Conservation (phyloP, 1,284 basidiomycete species). For the Schizophyllum commune region DNA sequence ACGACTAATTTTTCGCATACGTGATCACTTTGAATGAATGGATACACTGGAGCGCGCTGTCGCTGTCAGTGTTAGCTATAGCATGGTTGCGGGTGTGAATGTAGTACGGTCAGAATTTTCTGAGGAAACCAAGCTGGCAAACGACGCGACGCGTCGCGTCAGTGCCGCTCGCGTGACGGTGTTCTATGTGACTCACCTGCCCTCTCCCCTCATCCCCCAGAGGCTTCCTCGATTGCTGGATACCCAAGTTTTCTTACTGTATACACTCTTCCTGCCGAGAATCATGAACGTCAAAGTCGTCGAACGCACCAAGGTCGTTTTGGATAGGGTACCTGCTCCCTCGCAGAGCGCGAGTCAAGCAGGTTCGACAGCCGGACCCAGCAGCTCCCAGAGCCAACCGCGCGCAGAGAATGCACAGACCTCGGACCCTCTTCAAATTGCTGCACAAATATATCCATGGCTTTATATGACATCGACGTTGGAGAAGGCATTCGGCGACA, state of each 20-base stretch:
- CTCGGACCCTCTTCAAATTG: constrained; percentile 32
- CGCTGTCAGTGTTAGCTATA: no score
- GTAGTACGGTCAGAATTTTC: no score
- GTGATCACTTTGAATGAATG: background rate
- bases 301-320: background rate
- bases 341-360: background rate
- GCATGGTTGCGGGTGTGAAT: no score
- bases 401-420: constrained; percentile 5
- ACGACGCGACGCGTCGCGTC: no score
- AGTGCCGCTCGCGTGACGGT: no score
- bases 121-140: no score
- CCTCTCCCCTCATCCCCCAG: no score
- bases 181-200: no score
- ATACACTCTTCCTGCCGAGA: background rate
- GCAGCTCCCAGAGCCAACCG: background rate
- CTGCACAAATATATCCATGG: constrained; percentile 41
- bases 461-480: constrained; percentile 41
- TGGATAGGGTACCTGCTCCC: background rate
- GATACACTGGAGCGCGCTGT: no score
- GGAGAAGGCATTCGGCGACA: constrained; percentile 35
- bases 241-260: no score
- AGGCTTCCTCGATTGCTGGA: no score
- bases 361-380: background rate
- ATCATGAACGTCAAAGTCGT: background rate
- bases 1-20: background rate